Base-by-base conservation (phyloP, 805 yeast species). In the Saturnispora sekii region DNA sequence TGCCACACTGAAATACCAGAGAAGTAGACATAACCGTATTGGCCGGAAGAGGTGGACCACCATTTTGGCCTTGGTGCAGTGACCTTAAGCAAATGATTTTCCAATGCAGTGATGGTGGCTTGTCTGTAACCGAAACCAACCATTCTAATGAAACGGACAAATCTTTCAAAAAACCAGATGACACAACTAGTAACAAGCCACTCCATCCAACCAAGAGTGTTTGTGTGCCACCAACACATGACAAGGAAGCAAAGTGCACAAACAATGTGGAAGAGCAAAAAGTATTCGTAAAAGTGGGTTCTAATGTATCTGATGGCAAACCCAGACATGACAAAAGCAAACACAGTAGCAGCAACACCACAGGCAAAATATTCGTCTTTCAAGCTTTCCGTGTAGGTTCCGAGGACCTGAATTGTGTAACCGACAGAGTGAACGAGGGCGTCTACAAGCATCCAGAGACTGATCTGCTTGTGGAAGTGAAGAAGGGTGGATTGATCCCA, bases 391-490 rank as follows among this genome's bases (percentile, higher is more conserved):
- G 32, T 34, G 40, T 53, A 48, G 11, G 31, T 12, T n/a, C 49
- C 56, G 5, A 38, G 10, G 1, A 17, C 49, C 16, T 34, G 32
- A 30, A 48, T 43, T 1, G 70, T 62, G 52, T 57, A 60, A 21
- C 61, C 63, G 43, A 57, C 60, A 2, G 63, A 67, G 48, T 73
- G 78, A n/a, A 68, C 53, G 15, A 70, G 40, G 29, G 60, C 56
- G 50, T 70, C 55, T 21, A 67, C 14, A 41, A 65, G 56, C 57
- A 70, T 65, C 3, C 69, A 67, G 53, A 84, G 68, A 1, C 84
- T 79, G 38, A 73, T 60, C 81, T 84, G 76, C 59, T 72, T 79
- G 61, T 86, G 95, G 54, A 74, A 75, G 29, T 70, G 67, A 53
- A 77, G 53, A 51, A 71, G 70, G 33, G 69, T 58, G 5, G 70